Conservation (phyloP, 75 land plant genomes). For the Adiantum capillusveneris region DNA sequence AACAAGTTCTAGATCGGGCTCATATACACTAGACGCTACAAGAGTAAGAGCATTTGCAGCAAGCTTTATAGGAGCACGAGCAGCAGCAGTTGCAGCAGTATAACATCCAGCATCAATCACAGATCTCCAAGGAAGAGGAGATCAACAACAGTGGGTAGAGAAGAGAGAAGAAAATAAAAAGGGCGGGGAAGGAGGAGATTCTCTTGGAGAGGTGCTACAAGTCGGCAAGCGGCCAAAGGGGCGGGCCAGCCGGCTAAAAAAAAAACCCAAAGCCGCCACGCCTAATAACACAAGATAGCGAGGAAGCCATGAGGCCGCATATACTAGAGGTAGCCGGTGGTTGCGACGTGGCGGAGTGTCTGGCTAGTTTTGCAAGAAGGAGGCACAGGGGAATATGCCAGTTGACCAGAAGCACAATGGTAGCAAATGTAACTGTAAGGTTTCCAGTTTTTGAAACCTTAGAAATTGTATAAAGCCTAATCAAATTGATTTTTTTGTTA, state of each 20-base stretch:
- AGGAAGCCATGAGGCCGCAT: slow-evolving; percentile 72
- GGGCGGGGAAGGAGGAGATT: neutral
- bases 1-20: slow-evolving; percentile 7
- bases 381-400: slow-evolving; percentile 60
- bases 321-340: slow-evolving; percentile 75
- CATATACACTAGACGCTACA: slow-evolving; percentile 1
- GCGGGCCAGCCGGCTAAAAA: slow-evolving; percentile 90
- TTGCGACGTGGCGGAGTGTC: slow-evolving; percentile 51
- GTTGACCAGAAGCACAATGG: slow-evolving; percentile 64
- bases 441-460: no score
- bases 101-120: neutral
- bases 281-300: slow-evolving; percentile 61
- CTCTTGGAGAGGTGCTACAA: slow-evolving; percentile 26
- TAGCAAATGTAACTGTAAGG: slow-evolving; percentile 82
- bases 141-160: neutral
- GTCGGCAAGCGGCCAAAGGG: slow-evolving; percentile 53
- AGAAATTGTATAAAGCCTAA: no score
- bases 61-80: neutral
- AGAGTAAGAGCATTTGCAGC: slow-evolving; percentile 9
- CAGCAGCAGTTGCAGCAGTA: slow-evolving; percentile 3
- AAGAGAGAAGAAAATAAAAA: neutral
- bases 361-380: slow-evolving; percentile 46
- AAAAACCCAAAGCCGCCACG: slow-evolving; percentile 93
- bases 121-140: slow-evolving; percentile 2
- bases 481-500: no score